Conservation (phyloP, 2,329 filamentous ascomycete species). For the Talaromyces sp. region DNA sequence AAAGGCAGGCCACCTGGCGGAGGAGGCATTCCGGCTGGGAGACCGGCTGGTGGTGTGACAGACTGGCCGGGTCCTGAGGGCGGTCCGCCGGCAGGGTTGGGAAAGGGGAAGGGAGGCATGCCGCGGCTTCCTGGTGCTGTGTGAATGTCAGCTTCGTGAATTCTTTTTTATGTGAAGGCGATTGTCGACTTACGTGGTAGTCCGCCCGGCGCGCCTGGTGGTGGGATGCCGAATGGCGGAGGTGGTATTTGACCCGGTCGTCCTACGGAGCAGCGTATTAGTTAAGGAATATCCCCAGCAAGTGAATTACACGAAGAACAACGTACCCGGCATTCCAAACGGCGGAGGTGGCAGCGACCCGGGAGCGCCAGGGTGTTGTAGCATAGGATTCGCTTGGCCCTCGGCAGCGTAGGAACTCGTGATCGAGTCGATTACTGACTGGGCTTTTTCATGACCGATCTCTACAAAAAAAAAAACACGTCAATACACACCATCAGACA, state of each 20-base stretch:
- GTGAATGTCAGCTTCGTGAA: neutral
- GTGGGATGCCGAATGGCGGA: conserved; percentile 54
- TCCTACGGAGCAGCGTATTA: conserved; percentile 18
- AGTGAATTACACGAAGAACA: neutral
- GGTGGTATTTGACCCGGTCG: conserved; percentile 43
- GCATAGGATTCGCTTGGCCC: conserved; percentile 86
- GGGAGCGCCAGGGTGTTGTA: conserved; percentile 54
- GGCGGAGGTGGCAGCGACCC: conserved; percentile 46
- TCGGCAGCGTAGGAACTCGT: conserved; percentile 92
- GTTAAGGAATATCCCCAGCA: neutral
- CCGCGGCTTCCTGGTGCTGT: conserved; percentile 52
- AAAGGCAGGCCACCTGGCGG: conserved; percentile 27
- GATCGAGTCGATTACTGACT: conserved; percentile 97
- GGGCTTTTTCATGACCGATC: conserved; percentile 97
- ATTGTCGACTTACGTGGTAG: conserved; percentile 49
- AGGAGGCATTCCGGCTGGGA: conserved; percentile 17
- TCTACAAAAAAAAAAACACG: conserved; percentile 47
- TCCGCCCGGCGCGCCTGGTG: conserved; percentile 31
- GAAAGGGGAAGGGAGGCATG: conserved; percentile 44
- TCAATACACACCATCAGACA: neutral
- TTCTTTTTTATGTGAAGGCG: no score
- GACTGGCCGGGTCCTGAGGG: neutral
- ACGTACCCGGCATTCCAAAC: conserved; percentile 57
- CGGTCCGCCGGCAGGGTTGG: conserved; percentile 34
- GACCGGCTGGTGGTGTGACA: conserved; percentile 1